Conservation (phyloP, 208 protist genomes). For the Acanthamoeba culbertsoni region DNA sequence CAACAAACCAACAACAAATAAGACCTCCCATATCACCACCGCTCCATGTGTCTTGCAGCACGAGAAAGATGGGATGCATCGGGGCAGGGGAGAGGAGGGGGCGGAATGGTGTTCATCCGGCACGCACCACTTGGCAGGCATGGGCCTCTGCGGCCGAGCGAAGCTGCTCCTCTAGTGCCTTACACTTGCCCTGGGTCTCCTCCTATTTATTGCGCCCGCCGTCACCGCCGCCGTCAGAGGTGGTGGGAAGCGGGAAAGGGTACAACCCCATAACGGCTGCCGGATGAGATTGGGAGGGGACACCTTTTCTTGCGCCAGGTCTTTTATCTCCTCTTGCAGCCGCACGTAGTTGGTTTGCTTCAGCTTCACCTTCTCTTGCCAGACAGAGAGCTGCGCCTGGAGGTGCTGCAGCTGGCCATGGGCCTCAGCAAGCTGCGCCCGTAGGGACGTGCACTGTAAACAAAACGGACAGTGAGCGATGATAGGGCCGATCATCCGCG, state of each 20-base stretch:
- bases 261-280: background rate
- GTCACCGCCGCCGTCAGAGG: too few species aligned
- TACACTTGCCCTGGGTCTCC: background rate
- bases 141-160: background rate
- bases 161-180: background rate
- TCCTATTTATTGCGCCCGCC: background rate
- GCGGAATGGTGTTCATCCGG: too few species aligned
- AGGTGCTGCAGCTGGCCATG: background rate
- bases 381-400: background rate
- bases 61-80: too few species aligned
- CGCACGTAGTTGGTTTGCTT: constrained; percentile 11
- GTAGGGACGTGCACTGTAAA: background rate
- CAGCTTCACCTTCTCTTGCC: background rate
- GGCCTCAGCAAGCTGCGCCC: background rate
- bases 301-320: background rate
- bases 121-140: background rate
- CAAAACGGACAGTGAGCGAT: background rate
- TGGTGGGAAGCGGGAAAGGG: background rate
- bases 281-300: background rate
- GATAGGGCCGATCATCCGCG: background rate
- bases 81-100: too few species aligned
- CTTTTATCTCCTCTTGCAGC: constrained; percentile 16
- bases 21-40: too few species aligned
- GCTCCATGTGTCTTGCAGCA: too few species aligned
- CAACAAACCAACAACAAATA: too few species aligned